Evolutionary conservation across 2,329 filamentous ascomycete genomes (phyloP).

Genomic region (Chaetomiaceae sp.): DNA sequence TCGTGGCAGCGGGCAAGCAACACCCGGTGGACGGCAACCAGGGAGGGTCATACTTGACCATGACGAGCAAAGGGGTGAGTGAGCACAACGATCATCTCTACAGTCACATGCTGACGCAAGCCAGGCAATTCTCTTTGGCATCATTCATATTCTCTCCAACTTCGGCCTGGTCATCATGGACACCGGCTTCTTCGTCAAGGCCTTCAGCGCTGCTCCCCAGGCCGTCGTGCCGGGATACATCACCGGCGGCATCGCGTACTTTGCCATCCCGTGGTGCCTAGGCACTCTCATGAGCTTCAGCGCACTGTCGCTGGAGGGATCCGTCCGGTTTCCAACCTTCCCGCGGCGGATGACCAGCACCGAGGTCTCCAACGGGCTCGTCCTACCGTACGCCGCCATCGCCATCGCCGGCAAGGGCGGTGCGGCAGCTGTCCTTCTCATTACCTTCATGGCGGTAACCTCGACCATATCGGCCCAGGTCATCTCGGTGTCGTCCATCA

Average conservation of each 20-base stretch:
- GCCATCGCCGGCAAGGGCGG: not conserved
- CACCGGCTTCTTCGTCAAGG: conserved; percentile 1
- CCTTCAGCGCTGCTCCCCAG: not conserved
- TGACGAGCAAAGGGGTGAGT: conserved; percentile 1
- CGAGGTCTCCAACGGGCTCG: not conserved
- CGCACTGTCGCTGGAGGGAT: not conserved
- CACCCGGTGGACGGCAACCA: not conserved
- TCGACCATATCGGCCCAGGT: conserved; percentile 1
- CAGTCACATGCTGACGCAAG: not conserved
- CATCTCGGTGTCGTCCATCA: conserved; percentile 1
- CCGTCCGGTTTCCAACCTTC: not conserved
- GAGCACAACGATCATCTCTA: too few relatives aligned
- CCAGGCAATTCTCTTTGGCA: not conserved
- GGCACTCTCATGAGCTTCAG: not conserved
- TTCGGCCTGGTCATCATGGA: conserved; percentile 1
- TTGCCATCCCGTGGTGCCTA: not conserved
- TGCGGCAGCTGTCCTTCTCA: not conserved
- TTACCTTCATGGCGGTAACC: not conserved
- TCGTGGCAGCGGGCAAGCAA: not conserved
- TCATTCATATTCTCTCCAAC: not conserved
- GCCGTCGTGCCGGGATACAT: conserved; percentile 1
- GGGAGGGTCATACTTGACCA: not conserved
- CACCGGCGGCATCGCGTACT: not conserved
- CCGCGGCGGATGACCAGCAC: not conserved
- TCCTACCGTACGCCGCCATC: not conserved